Evolutionary conservation across 148 eudicot species (phyloP), one percentile per base, ranked within the genome.

Genomic region (Dysphania ambrosioides): DNA sequence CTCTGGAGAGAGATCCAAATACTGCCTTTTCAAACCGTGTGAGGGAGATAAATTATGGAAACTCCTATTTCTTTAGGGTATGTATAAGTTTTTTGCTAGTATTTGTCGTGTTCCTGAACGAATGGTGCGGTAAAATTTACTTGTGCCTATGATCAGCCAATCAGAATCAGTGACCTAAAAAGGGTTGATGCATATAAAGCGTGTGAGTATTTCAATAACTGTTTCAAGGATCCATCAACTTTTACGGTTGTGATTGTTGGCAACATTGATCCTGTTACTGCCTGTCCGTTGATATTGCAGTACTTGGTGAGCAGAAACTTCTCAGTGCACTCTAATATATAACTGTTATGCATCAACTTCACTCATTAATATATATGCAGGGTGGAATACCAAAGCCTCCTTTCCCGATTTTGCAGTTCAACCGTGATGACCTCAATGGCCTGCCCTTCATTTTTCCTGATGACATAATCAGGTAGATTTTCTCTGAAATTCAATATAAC

Each of bases 1-100:
- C 97, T 81, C 97, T 90, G 77, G 96, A 93, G 76, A 90, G 97
- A 87, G 97, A 93, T 84, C 97, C 97, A 78, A 81, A 79, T 77
- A 90, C 97, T 73, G 93, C 91, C 59, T 93, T 93, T 87, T 72
- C 89, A 69, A 87, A 90, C 76, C 93, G 96, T 79, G 96, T 90
- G 80, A 88, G 91, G 82, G 97, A 87, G 83, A 86, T 93, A 77
- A 93, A 90, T 82, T 93, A 93, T 81, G 97, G 97, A 49, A 87
- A 88, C 71, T 87, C 96, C 38, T 93, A 86, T 75, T 93, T 90
- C 76, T 88, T 87, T 36, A 86, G 88, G 90, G 98, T 93, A 84
- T 62, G 84, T 67, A 30, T 59, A 35, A 72, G 36, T 29, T 36
- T 67, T 30, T 35, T 68, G 66, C 15, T 64, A 29, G 59, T 38